Evolutionary conservation across 495 filamentous ascomycete genomes (phyloP), one percentile per base, ranked within the genome.

Genomic region (Tuber borchii): DNA sequence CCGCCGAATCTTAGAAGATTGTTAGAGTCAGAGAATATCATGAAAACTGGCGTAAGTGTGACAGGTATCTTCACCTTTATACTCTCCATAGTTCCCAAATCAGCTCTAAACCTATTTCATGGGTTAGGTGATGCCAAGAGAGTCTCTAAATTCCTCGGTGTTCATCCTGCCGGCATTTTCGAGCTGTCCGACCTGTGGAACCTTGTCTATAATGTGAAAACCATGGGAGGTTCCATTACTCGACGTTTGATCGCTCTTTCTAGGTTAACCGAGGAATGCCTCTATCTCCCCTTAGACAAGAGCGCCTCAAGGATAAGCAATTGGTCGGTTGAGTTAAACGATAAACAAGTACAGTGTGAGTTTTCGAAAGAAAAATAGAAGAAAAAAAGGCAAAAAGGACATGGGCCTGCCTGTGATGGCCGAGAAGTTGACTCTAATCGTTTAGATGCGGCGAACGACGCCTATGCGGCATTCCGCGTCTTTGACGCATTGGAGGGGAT

Each of bases 101-200:
- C 69, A 61, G 40, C 61, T 72, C 75, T 74, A 78, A 78, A 39
- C 56, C 44, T 39, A 48, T 61, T 70, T 51, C 2, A 85, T 86
- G 40, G 90, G 93, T 78, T 90, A 89, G 83, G 91, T 14, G 94
- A 97, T 80, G 89, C 88, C 76, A 90, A 88, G 1, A 87, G 93
- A 70, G 79, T 97, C 22, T 86, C 87, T 10, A 90, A 89, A n/a
- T 90, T 85, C 76, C 86, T 96, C 16, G 84, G 84, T 0, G 86
- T 97, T 72, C 80, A 91, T 22, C 85, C 90, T 0, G 87, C 84
- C 44, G 90, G 92, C 2, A 85, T 91, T 31, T 89, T 95, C 68
- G 94, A 97, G 81, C 87, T 97, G 12, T 93, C 91, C 77, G 90
- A 95, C 82, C 83, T 97, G 14, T 89, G 92, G 84, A 93, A 89